Evolutionary conservation across 2,329 filamentous ascomycete genomes (phyloP).

Genomic region (Aspergillus pseudotamarii): DNA sequence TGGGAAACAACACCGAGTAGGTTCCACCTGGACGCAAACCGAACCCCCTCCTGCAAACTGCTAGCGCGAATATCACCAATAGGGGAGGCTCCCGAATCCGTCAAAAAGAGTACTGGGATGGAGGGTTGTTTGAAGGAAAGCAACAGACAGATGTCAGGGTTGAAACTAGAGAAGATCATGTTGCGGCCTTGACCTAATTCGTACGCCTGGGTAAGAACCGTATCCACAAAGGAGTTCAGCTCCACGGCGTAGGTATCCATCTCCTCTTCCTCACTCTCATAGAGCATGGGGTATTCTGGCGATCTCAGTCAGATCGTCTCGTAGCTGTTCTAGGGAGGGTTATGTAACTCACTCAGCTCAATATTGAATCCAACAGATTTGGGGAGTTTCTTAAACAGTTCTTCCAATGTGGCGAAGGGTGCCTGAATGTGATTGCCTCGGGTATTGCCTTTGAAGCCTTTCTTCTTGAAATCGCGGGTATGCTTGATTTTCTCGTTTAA

Average conservation of each 20-base stretch:
- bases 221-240: constrained; percentile 95
- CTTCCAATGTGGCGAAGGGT: constrained; percentile 91
- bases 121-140: constrained; percentile 96
- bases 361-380: constrained; percentile 92
- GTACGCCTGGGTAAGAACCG: constrained; percentile 86
- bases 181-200: constrained; percentile 80
- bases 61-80: constrained; percentile 89
- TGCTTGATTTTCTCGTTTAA: constrained; percentile 92
- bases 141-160: constrained; percentile 93
- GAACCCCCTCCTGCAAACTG: constrained; percentile 90
- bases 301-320: constrained; percentile 31
- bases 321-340: constrained; percentile 26
- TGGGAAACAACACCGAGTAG: constrained; percentile 85
- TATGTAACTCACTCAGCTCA: constrained; percentile 70
- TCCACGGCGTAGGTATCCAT: constrained; percentile 97
- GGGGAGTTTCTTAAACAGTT: constrained; percentile 84
- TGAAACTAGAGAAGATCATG: constrained; percentile 96
- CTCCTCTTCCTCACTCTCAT: constrained; percentile 90
- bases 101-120: constrained; percentile 93
- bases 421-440: constrained; percentile 94
- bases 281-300: constrained; percentile 88
- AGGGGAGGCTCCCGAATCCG: constrained; percentile 77
- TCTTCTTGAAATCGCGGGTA: constrained; percentile 89
- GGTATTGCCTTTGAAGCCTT: constrained; percentile 94
- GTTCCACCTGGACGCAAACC: constrained; percentile 95